Conservation (phyloP, 345 rosid genomes). For the Sisymbrium irio region DNA sequence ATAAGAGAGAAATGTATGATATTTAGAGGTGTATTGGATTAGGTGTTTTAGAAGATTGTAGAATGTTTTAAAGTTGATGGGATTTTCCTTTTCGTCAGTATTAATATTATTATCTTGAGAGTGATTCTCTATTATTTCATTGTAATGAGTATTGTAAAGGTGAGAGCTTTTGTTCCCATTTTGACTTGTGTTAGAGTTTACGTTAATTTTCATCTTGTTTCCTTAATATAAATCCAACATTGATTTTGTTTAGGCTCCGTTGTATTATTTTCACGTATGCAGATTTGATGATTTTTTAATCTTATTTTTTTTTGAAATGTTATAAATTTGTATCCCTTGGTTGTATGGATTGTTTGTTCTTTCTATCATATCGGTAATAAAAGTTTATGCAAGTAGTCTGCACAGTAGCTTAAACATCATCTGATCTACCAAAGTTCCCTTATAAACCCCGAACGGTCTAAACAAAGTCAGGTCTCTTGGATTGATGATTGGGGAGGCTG, state of each 20-base stretch:
- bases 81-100: constrained; percentile 5
- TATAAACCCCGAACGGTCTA: too few relatives aligned
- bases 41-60: too few relatives aligned
- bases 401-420: too few relatives aligned
- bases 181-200: constrained; percentile 8
- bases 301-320: constrained; percentile 9
- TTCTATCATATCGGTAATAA: background rate
- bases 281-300: background rate
- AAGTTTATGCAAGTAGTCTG: background rate
- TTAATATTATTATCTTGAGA: constrained; percentile 1
- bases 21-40: too few relatives aligned
- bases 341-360: constrained; percentile 18
- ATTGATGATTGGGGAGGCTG: too few relatives aligned
- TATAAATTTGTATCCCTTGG: background rate
- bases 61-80: too few relatives aligned
- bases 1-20: too few relatives aligned
- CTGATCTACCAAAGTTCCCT: too few relatives aligned
- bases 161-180: constrained; percentile 34
- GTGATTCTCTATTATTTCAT: constrained; percentile 24
- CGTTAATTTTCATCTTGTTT: background rate
- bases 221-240: background rate
- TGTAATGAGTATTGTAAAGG: constrained; percentile 32
- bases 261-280: background rate
- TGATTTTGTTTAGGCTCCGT: background rate
- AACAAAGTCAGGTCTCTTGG: too few relatives aligned